phyloP scores from a whole-genome alignment of 148 eudicot genomes.

The Spergularia marina region DNA sequence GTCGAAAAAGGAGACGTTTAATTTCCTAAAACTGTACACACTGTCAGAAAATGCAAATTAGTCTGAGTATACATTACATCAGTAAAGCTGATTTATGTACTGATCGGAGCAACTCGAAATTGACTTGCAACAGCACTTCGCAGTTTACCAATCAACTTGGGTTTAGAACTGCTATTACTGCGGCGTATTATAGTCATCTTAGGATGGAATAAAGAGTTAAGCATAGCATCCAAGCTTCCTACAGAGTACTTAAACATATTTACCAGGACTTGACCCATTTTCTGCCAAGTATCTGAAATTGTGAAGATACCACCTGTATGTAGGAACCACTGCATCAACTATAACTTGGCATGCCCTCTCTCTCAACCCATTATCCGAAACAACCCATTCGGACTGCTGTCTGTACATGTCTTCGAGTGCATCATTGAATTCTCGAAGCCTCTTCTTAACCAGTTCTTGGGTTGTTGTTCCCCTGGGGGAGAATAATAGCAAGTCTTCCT shows the following conservation, averaged over 20 bases:
- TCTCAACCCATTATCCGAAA: conserved; percentile 52
- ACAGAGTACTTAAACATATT: conserved; percentile 47
- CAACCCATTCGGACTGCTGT: conserved; percentile 57
- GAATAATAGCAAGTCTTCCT: conserved; percentile 46
- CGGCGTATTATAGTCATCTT: conserved; percentile 34
- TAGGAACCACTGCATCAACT: conserved; percentile 51
- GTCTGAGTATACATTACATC: too few species aligned
- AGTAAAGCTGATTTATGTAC: conserved; percentile 29
- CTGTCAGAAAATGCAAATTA: too few species aligned
- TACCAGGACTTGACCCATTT: conserved; percentile 37
- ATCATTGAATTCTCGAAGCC: conserved; percentile 54
- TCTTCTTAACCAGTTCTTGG: conserved; percentile 44
- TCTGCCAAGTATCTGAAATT: conserved; percentile 41
- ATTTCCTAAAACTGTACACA: too few species aligned
- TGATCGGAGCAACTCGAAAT: conserved; percentile 47
- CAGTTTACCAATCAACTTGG: conserved; percentile 51
- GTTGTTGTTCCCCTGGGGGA: conserved; percentile 40
- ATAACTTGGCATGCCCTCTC: conserved; percentile 50
- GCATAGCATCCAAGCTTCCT: conserved; percentile 47
- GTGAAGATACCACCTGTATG: conserved; percentile 46
- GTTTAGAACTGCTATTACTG: conserved; percentile 34
- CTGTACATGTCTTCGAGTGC: conserved; percentile 49
- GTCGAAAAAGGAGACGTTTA: too few species aligned
- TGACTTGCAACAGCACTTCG: conserved; percentile 43
- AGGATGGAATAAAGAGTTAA: conserved; percentile 53